Evolutionary conservation across 2,329 filamentous ascomycete species (phyloP), one percentile per base, ranked within the genome.

Genomic region (Cryphonectria nitschkei): DNA sequence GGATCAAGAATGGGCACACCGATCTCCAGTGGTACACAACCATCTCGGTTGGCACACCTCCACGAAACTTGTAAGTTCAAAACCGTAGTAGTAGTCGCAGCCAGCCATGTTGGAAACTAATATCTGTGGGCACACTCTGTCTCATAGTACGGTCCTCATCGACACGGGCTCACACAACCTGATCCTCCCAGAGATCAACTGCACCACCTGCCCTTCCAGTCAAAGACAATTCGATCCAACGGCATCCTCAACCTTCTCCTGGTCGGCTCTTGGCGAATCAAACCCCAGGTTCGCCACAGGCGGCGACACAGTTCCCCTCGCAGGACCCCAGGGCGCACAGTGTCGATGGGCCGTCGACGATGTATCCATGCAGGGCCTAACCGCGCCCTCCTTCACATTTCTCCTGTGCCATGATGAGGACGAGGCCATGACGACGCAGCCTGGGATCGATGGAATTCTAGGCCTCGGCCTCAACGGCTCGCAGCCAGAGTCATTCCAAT

Each of bases 401-500:
- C 41, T 67, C n/a, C 52, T 73, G 16, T 71, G 69, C 58, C 63
- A 73, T 22, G 41, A 65, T 22, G 67, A 73, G 52, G 69, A 65
- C 7, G 19, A 58, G 6, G 50, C 50, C 2, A 54, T 73, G n/a
- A 65, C 66, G 6, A 39, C 50, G 16, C 67, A 69, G 64, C 63
- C 67, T 7, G 65, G 65, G 4, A 73, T 73, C 16, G 72, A 73
- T n/a, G 72, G 72, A 3, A 52, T 73, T 8, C 32, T 73, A n/a
- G 72, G 72, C 11, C 37, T 73, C 5, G 46, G 67, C 2, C 46
- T 72, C 29, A 58, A 69, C 37, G 34, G 41, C 2, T 16, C 56
- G 1, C 62, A 72, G 64, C 56, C 50, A 19, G 69, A 54, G 29
- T 73, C 76, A 0, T 75, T 75, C 50, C 75, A 76, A 69, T 80